Evolutionary conservation across 2,329 filamentous ascomycete species (phyloP), one percentile per base, ranked within the genome.

Genomic region (Cercospora beticola): DNA sequence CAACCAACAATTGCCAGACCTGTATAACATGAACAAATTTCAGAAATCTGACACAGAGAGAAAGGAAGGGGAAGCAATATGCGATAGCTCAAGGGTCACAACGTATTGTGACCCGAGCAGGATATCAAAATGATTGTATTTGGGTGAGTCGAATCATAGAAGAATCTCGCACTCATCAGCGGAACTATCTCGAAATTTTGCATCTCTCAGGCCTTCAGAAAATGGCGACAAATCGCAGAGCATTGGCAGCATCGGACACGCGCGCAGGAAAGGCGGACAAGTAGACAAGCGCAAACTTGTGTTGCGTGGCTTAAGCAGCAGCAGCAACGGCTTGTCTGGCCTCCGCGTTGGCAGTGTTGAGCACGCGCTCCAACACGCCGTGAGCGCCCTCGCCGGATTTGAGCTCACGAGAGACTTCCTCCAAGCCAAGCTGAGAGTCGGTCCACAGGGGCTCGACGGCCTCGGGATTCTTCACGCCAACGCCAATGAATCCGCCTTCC

Each of bases 401-500:
- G 76, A 92, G 86, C 78, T 90, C 87, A 77, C 86, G 83, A 62
- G 88, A 83, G 14, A 87, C 83, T 76, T 92, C 85, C 68, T 88
- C 86, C 59, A 97, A 86, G 49, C 90, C 92, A 66, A 99, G 88
- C 85, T 99, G 95, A 75, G 87, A 85, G 76, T 97, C 89, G 1
- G 92, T 95, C 95, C 95, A 99, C 49, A 99, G 89, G n/a, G 94
- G 90, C 78, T 87, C 82, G 49, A 87, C 86, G 2, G 82, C 82
- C 65, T 84, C 81, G 16, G 85, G 86, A 60, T 85, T 86, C 67
- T 90, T 82, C 72, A 93, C 90, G 23, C 95, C 95, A 8, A 99
- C 95, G 64, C 94, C 95, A 68, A 98, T 92, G 82, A 98, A 97
- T 7, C 95, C 95, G 58, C 95, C 95, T 78, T 95, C 87, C 14